Evolutionary conservation across 768 basidiomycete species (phyloP).

Genomic region (Mycena pura): DNA sequence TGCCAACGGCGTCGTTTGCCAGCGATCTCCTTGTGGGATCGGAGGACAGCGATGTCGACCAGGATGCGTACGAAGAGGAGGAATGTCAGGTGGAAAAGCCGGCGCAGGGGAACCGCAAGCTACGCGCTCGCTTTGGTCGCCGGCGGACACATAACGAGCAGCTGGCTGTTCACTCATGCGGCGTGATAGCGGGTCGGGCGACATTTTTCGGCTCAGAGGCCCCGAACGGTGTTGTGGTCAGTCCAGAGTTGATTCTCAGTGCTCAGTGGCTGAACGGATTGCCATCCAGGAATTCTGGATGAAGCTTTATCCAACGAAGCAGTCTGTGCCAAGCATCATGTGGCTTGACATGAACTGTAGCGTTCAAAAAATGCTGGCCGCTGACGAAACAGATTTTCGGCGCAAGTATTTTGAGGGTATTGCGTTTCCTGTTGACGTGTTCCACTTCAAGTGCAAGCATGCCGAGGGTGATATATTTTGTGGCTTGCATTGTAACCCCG

Average conservation of each 20-base stretch:
- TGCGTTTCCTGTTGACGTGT: conserved; percentile 26
- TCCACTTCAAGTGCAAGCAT: conserved; percentile 22
- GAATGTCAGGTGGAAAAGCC: conserved; percentile 6
- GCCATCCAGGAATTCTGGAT: not conserved
- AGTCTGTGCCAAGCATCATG: not conserved
- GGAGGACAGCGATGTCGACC: not conserved
- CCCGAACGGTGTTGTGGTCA: conserved; percentile 2
- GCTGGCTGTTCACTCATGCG: conserved; percentile 28
- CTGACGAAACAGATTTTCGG: not conserved
- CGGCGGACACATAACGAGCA: conserved; percentile 31
- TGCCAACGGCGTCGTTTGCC: not conserved
- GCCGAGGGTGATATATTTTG: conserved; percentile 4
- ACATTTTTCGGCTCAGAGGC: conserved; percentile 28
- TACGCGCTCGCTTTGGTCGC: not conserved
- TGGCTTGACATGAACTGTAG: conserved; percentile 33
- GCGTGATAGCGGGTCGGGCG: conserved; percentile 24
- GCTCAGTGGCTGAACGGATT: too few relatives aligned
- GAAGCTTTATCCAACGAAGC: not conserved
- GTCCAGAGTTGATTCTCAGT: too few relatives aligned
- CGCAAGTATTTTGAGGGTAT: too few relatives aligned
- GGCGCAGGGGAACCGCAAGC: not conserved
- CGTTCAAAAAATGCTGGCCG: not conserved
- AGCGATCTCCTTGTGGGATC: too few relatives aligned
- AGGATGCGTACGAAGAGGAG: conserved; percentile 1
- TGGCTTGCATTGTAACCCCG: conserved; percentile 22